A percentile compares a stretch with the other conserved stretches of the same genome.
phyloP scores from a whole-genome alignment of 495 filamentous ascomycete species.

The Tuber indicum region DNA sequence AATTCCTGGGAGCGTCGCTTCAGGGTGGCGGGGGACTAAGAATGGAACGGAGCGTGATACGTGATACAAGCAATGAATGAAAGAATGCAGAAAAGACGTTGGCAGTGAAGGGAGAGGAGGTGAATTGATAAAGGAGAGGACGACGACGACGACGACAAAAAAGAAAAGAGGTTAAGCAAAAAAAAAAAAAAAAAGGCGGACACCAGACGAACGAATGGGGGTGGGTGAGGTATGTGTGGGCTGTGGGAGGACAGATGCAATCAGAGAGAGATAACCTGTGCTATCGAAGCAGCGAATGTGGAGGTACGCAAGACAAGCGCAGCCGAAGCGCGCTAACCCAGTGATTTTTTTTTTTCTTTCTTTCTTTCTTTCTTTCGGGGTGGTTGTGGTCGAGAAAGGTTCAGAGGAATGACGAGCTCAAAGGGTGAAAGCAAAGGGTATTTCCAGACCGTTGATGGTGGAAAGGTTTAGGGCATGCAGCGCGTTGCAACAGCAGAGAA shows the following conservation, averaged over 20 bases:
- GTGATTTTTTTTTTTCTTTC: constrained; percentile 2
- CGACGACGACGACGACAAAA: constrained; percentile 13
- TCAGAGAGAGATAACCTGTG: not conserved
- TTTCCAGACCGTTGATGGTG: not conserved
- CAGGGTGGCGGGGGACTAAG: not conserved
- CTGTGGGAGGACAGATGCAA: not conserved
- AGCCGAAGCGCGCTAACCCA: constrained; percentile 24
- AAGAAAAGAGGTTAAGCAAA: constrained; percentile 23
- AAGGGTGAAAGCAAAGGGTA: constrained; percentile 11
- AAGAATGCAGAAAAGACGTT: not conserved
- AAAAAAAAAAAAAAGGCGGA: constrained; percentile 34
- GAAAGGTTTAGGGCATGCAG: not conserved
- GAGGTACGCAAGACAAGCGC: constrained; percentile 27
- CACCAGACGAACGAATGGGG: constrained; percentile 23
- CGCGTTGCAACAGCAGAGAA: not conserved
- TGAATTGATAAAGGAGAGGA: constrained; percentile 8
- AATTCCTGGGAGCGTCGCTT: not conserved
- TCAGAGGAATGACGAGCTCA: constrained; percentile 3
- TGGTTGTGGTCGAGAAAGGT: constrained; percentile 4
- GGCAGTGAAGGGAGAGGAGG: not conserved
- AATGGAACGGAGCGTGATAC: constrained; percentile 6
- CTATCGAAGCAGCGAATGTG: not conserved
- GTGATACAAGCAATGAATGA: constrained; percentile 39
- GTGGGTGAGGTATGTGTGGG: not conserved
- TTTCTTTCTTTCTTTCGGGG: constrained; percentile 7